Base-by-base conservation (phyloP, 2,329 filamentous ascomycete genomes). In the Colletotrichum sp. region DNA sequence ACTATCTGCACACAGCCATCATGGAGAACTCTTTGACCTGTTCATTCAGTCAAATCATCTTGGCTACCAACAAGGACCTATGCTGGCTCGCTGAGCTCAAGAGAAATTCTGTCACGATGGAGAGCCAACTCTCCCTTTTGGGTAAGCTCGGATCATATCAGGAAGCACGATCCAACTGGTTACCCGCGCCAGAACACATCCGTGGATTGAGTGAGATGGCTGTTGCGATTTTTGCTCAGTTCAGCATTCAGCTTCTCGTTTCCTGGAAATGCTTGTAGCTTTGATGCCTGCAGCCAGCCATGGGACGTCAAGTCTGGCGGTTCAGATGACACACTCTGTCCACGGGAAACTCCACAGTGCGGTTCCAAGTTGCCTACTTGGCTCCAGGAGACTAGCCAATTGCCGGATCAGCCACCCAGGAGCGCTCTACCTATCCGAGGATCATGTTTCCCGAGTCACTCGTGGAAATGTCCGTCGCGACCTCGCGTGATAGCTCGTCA, bases 231-330 rank as follows among this genome's bases (percentile, higher is more conserved):
- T 31, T 8, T 34, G n/a, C 16, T 57, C 21, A 57, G 27, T 16
- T 21, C 63, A 33, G 59, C 68, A 54, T 21, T 33, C 34, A n/a
- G n/a, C 27, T 15, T 27, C 57, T 31, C 31, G 64, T 58, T 31
- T 31, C 31, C 21, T 34, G 15, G 16, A 33, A 27, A 18, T 63
- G 57, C 63, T 67, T 43, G 57, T 63, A 55, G 69, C 62, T 59
- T 36, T 36, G 68, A 58, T 47, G n/a, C 21, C 47, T 58, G 43
- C 57, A 71, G 36, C 68, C 72, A 71, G 72, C 72, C 72, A 74
- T 74, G 72, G 72, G 72, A 74, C 72, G 58, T 29, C 24, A 34
- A 55, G 72, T 74, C 72, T 74, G 72, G 72, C 72, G 72, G 68
- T 67, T 74, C 43, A 54, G 18, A 34, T 36, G 57, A 21, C 38